phyloP scores from a whole-genome alignment of 1,284 basidiomycete genomes.

The Ustilago lituana region DNA sequence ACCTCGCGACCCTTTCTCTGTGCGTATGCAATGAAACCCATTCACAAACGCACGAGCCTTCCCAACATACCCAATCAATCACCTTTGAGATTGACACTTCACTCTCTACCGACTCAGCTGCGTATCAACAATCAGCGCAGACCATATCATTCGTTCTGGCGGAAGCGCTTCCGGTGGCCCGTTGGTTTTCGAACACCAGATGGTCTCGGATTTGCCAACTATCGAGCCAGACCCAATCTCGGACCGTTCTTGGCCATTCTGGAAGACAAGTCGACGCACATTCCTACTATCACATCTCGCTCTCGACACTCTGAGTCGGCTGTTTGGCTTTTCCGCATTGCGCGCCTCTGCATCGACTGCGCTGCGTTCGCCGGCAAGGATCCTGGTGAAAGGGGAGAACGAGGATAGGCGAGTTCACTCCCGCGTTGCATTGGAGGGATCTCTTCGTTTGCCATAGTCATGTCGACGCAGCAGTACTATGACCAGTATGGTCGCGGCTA shows the following conservation, averaged over 20 bases:
- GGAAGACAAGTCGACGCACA: no score
- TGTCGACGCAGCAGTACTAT: slow-evolving; percentile 26
- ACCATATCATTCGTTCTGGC: background rate
- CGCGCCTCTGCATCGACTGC: background rate
- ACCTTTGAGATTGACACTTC: no score
- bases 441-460: background rate
- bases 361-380: background rate
- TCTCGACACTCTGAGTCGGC: no score
- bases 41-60: slow-evolving; percentile 30
- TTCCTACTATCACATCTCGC: no score
- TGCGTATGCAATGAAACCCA: background rate
- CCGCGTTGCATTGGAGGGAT: background rate
- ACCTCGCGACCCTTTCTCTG: background rate
- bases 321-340: no score
- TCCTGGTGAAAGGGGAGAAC: background rate
- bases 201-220: no score
- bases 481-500: slow-evolving; percentile 21
- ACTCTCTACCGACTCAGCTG: no score
- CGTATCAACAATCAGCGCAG: no score
- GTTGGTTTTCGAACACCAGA: no score
- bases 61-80: background rate
- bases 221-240: no score
- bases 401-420: background rate
- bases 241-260: no score
- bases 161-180: no score